Conservation (phyloP, 371 early-diverging fungal genomes). For the Circinella minor region DNA sequence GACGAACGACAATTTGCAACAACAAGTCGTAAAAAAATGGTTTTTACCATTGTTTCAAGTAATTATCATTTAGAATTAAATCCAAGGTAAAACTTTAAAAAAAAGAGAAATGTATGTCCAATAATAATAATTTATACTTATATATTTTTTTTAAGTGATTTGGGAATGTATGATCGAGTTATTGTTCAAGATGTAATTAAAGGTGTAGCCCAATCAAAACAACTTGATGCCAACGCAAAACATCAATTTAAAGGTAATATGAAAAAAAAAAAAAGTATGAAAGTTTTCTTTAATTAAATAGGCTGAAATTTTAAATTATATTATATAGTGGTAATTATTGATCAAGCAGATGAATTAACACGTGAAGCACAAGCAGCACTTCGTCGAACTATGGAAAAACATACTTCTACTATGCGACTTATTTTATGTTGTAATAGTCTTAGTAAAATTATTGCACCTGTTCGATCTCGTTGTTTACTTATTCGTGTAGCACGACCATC, state of each 20-base stretch:
- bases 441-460: constrained; percentile 94
- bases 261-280: not conserved
- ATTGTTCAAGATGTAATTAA: constrained; percentile 98
- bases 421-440: constrained; percentile 93
- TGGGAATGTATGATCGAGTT: constrained; percentile 94
- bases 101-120: not conserved
- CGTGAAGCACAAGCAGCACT: constrained; percentile 98
- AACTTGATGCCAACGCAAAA: constrained; percentile 82
- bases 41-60: constrained; percentile 85
- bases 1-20: constrained; percentile 86
- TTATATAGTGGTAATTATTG: constrained; percentile 87
- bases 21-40: constrained; percentile 82
- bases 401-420: constrained; percentile 91
- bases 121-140: not conserved
- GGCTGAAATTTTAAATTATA: not conserved
- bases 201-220: constrained; percentile 98
- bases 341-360: constrained; percentile 94
- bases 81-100: constrained; percentile 69
- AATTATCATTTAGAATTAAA: constrained; percentile 94
- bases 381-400: constrained; percentile 99
- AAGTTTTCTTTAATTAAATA: not conserved
- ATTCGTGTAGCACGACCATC: constrained; percentile 90
- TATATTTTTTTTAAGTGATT: constrained; percentile 69
- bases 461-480: constrained; percentile 94
- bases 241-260: constrained; percentile 84